A percentile compares a stretch with the other conserved stretches of the same genome.
Evolutionary conservation across 352 stramenopile species (phyloP).

Genomic region (Phytopythium litorale): DNA sequence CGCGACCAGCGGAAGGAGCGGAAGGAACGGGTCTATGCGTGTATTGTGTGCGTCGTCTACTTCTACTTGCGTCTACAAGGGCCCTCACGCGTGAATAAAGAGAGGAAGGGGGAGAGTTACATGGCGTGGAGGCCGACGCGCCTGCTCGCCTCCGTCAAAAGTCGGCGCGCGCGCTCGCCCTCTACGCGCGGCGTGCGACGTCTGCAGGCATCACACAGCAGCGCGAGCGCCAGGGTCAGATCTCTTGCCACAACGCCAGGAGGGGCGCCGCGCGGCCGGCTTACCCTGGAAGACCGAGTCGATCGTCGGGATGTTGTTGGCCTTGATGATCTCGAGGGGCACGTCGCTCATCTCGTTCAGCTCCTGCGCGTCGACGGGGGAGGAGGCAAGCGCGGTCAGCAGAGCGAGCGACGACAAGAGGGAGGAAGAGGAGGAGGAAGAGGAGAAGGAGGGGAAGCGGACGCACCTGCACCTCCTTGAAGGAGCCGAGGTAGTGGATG

Average conservation of each 20-base stretch:
- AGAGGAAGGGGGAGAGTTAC: slow-evolving; percentile 11
- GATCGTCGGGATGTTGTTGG: slow-evolving; percentile 76
- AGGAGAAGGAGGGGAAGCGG: no score
- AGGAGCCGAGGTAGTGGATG: slow-evolving; percentile 71
- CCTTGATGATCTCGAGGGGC: slow-evolving; percentile 62
- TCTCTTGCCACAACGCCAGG: neutral
- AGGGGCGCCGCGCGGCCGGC: neutral
- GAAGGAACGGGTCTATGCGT: slow-evolving; percentile 3
- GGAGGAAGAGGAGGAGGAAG: no score
- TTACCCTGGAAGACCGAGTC: slow-evolving; percentile 68
- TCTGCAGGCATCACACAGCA: slow-evolving; percentile 3
- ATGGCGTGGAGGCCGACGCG: neutral
- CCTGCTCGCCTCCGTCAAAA: neutral
- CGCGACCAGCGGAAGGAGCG: neutral
- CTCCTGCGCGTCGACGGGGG: slow-evolving; percentile 28
- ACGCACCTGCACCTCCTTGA: slow-evolving; percentile 74
- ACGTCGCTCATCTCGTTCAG: slow-evolving; percentile 84
- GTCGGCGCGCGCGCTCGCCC: neutral
- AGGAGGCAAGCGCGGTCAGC: neutral
- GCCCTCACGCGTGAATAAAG: slow-evolving; percentile 15
- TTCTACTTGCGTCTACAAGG: slow-evolving; percentile 16
- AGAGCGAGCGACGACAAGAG: neutral
- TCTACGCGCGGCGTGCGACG: slow-evolving; percentile 7
- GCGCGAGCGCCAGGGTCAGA: neutral
- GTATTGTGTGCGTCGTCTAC: slow-evolving; percentile 1